phyloP scores from a whole-genome alignment of 2,329 filamentous ascomycete species.

The Chaetomium strumarium region DNA sequence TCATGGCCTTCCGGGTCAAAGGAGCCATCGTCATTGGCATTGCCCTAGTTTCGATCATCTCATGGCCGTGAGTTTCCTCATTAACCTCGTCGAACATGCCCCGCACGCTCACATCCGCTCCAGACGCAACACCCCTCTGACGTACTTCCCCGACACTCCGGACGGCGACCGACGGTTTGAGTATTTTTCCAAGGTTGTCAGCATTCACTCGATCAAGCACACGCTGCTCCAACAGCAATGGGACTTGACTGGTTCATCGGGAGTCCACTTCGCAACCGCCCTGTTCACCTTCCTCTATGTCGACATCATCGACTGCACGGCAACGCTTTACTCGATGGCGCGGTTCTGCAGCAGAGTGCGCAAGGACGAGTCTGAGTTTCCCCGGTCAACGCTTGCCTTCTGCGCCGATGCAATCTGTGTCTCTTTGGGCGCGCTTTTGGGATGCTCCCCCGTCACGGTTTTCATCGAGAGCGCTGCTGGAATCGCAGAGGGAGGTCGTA shows the following conservation, averaged over 20 bases:
- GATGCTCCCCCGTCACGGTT: constrained; percentile 64
- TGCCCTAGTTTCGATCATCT: constrained; percentile 63
- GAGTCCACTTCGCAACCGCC: constrained; percentile 61
- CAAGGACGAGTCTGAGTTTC: constrained; percentile 67
- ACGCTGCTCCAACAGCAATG: constrained; percentile 61
- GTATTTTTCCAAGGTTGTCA: constrained; percentile 68
- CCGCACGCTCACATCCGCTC: constrained; percentile 8
- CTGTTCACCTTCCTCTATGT: constrained; percentile 76
- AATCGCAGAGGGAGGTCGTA: constrained; percentile 68
- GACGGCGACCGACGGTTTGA: constrained; percentile 61
- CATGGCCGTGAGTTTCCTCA: constrained; percentile 57
- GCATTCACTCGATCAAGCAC: constrained; percentile 63
- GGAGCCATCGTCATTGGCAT: constrained; percentile 71
- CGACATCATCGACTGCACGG: constrained; percentile 72
- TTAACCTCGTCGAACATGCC: background rate
- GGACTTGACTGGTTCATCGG: constrained; percentile 49
- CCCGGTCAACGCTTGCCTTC: constrained; percentile 75
- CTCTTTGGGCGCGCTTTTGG: constrained; percentile 63
- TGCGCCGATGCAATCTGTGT: constrained; percentile 66
- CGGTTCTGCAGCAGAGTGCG: constrained; percentile 58
- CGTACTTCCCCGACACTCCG: constrained; percentile 63
- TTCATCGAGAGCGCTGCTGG: constrained; percentile 73
- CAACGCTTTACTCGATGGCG: constrained; percentile 76
- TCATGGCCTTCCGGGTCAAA: constrained; percentile 74
- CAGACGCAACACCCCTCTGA: constrained; percentile 60